Conservation (phyloP, 1,284 basidiomycete species). For the Peniophora sp. region DNA sequence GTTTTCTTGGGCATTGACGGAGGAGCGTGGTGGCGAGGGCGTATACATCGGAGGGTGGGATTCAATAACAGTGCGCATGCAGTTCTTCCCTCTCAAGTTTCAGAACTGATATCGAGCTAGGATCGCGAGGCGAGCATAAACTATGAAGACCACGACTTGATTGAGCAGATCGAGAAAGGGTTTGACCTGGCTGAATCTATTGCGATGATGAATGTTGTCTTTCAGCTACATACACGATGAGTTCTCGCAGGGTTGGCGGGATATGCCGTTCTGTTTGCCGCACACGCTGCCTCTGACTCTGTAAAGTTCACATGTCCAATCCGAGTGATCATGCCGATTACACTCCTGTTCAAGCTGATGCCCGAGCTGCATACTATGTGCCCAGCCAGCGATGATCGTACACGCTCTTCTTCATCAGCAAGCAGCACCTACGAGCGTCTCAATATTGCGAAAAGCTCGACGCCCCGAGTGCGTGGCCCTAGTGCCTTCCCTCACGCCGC, state of each 20-base stretch:
- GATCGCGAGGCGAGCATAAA: neutral
- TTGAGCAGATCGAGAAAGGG: neutral
- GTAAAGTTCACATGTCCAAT: too few species aligned
- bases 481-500: too few species aligned
- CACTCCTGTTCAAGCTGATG: too few species aligned
- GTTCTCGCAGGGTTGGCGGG: neutral
- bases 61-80: neutral
- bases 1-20: neutral
- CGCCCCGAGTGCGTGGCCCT: too few species aligned
- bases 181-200: neutral
- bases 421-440: too few species aligned
- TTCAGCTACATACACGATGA: neutral
- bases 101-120: neutral
- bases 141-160: neutral
- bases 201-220: neutral
- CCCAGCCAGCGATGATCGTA: too few species aligned
- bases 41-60: neutral
- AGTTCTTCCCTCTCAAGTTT: neutral
- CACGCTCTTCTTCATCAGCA: too few species aligned
- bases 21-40: neutral
- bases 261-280: too few species aligned
- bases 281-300: too few species aligned
- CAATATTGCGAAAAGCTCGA: too few species aligned
- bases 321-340: too few species aligned
- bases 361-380: too few species aligned